These are phyloP conservation scores for Penicillium expansum DNA, from an alignment of 2,329 filamentous ascomycete genomes.

Conservation along the genomic window DNA sequence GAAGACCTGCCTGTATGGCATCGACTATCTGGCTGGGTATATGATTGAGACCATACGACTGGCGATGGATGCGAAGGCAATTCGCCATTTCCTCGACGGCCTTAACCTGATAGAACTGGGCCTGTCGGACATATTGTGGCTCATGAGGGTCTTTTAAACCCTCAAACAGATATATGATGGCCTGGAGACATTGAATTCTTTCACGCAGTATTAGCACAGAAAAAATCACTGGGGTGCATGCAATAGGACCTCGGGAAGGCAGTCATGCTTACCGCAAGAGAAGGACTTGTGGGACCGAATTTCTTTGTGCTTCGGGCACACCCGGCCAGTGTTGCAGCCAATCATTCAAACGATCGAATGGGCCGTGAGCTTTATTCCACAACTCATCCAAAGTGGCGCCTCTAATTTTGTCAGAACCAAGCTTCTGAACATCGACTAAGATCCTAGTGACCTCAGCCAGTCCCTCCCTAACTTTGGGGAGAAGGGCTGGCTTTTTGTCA, in stretches of 20 bases:
- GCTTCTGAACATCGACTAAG: slow-evolving; percentile 23
- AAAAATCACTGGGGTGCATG: neutral
- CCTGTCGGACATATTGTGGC: slow-evolving; percentile 11
- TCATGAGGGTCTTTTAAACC: slow-evolving; percentile 22
- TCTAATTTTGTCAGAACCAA: slow-evolving; percentile 22
- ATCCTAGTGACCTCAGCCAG: slow-evolving; percentile 25
- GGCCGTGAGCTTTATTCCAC: slow-evolving; percentile 15
- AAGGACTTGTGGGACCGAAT: slow-evolving; percentile 28
- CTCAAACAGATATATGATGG: slow-evolving; percentile 27
- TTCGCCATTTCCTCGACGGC: slow-evolving; percentile 27
- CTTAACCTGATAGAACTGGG: slow-evolving; percentile 16
- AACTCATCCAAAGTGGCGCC: slow-evolving; percentile 14
- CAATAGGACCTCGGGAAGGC: neutral
- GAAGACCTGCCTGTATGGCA: slow-evolving; percentile 23
- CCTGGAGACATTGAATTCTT: slow-evolving; percentile 33
- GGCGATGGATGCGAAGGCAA: slow-evolving; percentile 29
- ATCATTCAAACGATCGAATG: slow-evolving; percentile 23
- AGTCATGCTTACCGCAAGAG: slow-evolving; percentile 29
- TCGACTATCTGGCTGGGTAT: slow-evolving; percentile 30
- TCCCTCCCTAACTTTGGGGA: slow-evolving; percentile 26
- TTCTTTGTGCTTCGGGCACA: slow-evolving; percentile 14
- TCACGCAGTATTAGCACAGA: slow-evolving; percentile 10
- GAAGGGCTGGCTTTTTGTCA: slow-evolving; percentile 24
- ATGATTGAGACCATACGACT: slow-evolving; percentile 29
- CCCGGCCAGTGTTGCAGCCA: slow-evolving; percentile 26